Percentiles rank a stretch among this genome's conserved stretches.
Evolutionary conservation across 2,329 filamentous ascomycete genomes (phyloP).

Genomic region (Hymenoscyphus linearis): DNA sequence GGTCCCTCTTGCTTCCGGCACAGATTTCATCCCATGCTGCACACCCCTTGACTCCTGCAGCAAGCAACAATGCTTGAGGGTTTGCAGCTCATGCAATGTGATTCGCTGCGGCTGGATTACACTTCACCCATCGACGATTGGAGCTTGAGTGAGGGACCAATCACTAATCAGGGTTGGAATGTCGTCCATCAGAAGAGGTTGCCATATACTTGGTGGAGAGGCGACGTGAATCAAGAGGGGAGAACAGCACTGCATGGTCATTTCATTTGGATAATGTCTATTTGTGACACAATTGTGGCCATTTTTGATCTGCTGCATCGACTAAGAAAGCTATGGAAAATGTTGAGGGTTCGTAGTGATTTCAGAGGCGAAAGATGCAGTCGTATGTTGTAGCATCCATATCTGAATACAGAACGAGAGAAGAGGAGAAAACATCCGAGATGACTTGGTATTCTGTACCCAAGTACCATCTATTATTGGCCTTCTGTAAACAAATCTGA

Average conservation of each 20-base stretch:
- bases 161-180: not conserved
- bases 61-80: constrained; percentile 10
- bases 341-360: not conserved
- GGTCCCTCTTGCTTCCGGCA: constrained; percentile 14
- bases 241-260: constrained; percentile 12
- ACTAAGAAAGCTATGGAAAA: not conserved
- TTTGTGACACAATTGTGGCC: constrained; percentile 16
- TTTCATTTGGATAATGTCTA: constrained; percentile 24
- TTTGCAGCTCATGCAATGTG: not conserved
- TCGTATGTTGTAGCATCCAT: not conserved
- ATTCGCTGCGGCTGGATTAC: constrained; percentile 15
- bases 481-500: not conserved
- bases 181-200: not conserved
- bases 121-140: constrained; percentile 12
- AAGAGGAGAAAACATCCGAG: not conserved
- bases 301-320: not conserved
- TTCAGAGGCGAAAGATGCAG: not conserved
- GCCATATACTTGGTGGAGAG: constrained; percentile 6
- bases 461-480: not conserved
- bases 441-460: not conserved
- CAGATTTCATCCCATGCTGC: constrained; percentile 19
- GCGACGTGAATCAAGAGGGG: constrained; percentile 10
- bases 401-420: not conserved
- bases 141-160: not conserved
- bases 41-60: constrained; percentile 17